Percentiles rank a stretch among this genome's conserved stretches.
Evolutionary conservation across 768 basidiomycete species (phyloP).

Genomic region (Lactarius hatsudake): DNA sequence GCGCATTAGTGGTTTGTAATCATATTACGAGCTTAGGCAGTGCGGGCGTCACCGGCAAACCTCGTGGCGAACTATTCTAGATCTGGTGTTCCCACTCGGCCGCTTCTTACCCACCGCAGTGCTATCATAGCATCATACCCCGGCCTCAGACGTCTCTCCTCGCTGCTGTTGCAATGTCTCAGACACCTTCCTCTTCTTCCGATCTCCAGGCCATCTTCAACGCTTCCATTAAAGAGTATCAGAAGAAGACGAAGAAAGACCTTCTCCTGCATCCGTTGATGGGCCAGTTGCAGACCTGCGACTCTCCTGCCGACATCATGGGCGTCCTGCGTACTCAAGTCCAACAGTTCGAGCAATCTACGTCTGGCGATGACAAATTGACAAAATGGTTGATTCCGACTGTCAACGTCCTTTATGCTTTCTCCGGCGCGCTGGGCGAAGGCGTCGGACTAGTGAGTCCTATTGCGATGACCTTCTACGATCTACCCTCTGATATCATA

Average conservation of each 20-base stretch:
- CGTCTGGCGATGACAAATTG: not conserved
- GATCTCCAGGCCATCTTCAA: not conserved
- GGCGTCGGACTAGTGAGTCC: not conserved
- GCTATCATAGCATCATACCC: too few relatives aligned
- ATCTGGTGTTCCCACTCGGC: not conserved
- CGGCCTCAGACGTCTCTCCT: too few relatives aligned
- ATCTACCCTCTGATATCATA: not conserved
- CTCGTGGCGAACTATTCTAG: not conserved
- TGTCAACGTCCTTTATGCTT: not conserved
- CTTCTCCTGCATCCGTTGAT: constrained; percentile 1
- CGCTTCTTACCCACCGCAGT: not conserved
- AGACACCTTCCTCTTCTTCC: not conserved
- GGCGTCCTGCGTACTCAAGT: not conserved
- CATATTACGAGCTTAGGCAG: too few relatives aligned
- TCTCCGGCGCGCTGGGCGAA: not conserved
- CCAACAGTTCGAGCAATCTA: not conserved
- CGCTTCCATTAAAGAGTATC: not conserved
- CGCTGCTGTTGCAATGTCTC: too few relatives aligned
- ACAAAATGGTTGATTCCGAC: not conserved
- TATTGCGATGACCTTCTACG: not conserved
- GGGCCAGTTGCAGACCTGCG: not conserved
- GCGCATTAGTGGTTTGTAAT: too few relatives aligned
- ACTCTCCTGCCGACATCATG: not conserved
- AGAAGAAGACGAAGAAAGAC: not conserved
- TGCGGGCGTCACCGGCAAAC: too few relatives aligned